Evolutionary conservation across 2,329 filamentous ascomycete species (phyloP).

Genomic region (Reticulascus tulasneorum): DNA sequence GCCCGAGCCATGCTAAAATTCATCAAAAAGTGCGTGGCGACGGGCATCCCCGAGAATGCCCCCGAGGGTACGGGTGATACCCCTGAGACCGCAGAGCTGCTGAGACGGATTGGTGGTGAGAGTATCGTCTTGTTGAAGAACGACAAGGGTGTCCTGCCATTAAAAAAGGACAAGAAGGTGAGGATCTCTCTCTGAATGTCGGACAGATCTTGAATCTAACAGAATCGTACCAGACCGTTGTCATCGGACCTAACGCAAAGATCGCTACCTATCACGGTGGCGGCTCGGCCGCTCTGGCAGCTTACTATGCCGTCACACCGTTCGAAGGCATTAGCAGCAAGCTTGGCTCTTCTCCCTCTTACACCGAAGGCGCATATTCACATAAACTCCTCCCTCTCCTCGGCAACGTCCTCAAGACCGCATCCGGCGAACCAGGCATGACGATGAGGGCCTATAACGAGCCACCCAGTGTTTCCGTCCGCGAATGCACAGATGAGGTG

Average conservation of each 20-base stretch:
- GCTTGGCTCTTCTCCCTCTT: constrained; percentile 38
- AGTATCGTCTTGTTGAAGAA: constrained; percentile 74
- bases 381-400: constrained; percentile 61
- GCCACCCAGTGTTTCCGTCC: constrained; percentile 41
- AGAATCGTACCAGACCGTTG: constrained; percentile 35
- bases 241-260: constrained; percentile 57
- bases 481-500: constrained; percentile 49
- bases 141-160: constrained; percentile 57
- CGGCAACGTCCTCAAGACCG: constrained; percentile 46
- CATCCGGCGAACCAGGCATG: constrained; percentile 53
- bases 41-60: constrained; percentile 51
- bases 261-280: constrained; percentile 58
- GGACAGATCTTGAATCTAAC: constrained; percentile 1
- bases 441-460: constrained; percentile 61
- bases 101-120: constrained; percentile 63
- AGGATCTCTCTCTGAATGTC: constrained; percentile 1
- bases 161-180: constrained; percentile 57
- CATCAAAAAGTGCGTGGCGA: constrained; percentile 52
- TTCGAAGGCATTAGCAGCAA: constrained; percentile 64
- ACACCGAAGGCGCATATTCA: constrained; percentile 59
- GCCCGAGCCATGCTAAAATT: constrained; percentile 54
- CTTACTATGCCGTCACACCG: constrained; percentile 68
- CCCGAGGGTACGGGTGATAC: constrained; percentile 53
- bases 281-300: constrained; percentile 56
- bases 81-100: constrained; percentile 57